These are phyloP conservation scores for Aspergillus unguis DNA, from an alignment of 2,329 filamentous ascomycete genomes.

Conservation along the genomic window DNA sequence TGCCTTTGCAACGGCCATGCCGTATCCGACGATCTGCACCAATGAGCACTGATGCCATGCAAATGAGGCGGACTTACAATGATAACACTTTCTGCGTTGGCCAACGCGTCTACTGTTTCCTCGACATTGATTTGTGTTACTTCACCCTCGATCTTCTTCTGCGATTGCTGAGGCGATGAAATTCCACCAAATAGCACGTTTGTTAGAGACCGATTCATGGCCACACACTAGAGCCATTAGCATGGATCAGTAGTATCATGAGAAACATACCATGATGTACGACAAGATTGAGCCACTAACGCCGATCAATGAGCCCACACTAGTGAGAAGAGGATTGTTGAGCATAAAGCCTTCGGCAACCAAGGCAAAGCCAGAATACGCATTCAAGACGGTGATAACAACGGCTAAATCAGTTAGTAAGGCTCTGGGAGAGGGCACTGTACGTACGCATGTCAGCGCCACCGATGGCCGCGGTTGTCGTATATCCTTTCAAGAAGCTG, in stretches of 20 bases:
- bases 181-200: constrained; percentile 88
- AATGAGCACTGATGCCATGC: background rate
- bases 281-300: constrained; percentile 86
- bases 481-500: constrained; percentile 82
- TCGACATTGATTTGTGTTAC: constrained; percentile 76
- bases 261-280: constrained; percentile 60
- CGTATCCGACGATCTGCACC: constrained; percentile 70
- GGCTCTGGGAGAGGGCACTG: constrained; percentile 5
- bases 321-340: constrained; percentile 78
- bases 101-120: constrained; percentile 72
- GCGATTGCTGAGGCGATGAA: constrained; percentile 55
- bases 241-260: background rate
- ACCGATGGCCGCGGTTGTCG: constrained; percentile 82
- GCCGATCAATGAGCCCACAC: constrained; percentile 81
- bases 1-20: constrained; percentile 91
- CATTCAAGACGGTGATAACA: constrained; percentile 85
- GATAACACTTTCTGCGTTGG: constrained; percentile 78
- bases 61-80: constrained; percentile 50
- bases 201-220: constrained; percentile 86
- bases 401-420: constrained; percentile 53
- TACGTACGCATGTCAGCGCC: constrained; percentile 80
- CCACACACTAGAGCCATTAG: constrained; percentile 58
- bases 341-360: constrained; percentile 92
- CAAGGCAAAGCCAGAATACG: constrained; percentile 85
- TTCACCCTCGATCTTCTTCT: constrained; percentile 70